Percentiles rank a stretch among this genome's conserved stretches.
These are phyloP conservation scores for Colletotrichum tabaci DNA, from an alignment of 2,329 filamentous ascomycete species.

Conservation along the genomic window DNA sequence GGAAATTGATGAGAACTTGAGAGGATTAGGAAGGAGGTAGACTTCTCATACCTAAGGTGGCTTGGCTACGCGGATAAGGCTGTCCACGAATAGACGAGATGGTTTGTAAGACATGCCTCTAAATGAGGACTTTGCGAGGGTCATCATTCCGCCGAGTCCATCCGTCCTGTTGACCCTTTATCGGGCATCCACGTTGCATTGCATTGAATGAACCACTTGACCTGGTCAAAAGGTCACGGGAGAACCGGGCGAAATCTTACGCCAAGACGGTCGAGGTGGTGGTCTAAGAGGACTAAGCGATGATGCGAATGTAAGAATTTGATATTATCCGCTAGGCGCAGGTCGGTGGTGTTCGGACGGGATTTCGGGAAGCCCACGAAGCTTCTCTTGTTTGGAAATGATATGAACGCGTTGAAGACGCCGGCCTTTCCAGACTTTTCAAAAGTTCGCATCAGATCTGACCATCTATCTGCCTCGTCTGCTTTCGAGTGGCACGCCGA, in stretches of 20 bases:
- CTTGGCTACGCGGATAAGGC: conserved; percentile 8
- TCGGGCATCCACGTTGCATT: conserved; percentile 7
- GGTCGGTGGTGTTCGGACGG: conserved; percentile 8
- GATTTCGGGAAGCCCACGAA: conserved; percentile 7
- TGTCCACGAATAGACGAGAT: conserved; percentile 5
- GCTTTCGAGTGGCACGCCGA: conserved; percentile 15
- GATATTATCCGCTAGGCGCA: conserved; percentile 1
- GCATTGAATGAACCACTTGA: conserved; percentile 6
- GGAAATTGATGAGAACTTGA: background rate
- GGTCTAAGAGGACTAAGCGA: background rate
- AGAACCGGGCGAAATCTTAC: conserved; percentile 5
- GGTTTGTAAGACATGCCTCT: conserved; percentile 5
- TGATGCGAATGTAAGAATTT: background rate
- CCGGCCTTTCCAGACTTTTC: conserved; percentile 11
- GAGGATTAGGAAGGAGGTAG: conserved; percentile 9
- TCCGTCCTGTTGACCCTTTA: conserved; percentile 2
- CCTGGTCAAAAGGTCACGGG: conserved; percentile 8
- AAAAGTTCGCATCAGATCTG: conserved; percentile 9
- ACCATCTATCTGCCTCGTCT: conserved; percentile 8
- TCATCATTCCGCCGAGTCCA: background rate
- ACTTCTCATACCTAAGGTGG: background rate
- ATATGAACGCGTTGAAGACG: conserved; percentile 7
- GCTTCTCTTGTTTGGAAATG: conserved; percentile 1
- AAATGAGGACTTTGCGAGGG: conserved; percentile 11
- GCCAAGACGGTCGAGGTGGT: conserved; percentile 2